Evolutionary conservation across 2,329 filamentous ascomycete species (phyloP).

Genomic region (Talaromyces sp.): DNA sequence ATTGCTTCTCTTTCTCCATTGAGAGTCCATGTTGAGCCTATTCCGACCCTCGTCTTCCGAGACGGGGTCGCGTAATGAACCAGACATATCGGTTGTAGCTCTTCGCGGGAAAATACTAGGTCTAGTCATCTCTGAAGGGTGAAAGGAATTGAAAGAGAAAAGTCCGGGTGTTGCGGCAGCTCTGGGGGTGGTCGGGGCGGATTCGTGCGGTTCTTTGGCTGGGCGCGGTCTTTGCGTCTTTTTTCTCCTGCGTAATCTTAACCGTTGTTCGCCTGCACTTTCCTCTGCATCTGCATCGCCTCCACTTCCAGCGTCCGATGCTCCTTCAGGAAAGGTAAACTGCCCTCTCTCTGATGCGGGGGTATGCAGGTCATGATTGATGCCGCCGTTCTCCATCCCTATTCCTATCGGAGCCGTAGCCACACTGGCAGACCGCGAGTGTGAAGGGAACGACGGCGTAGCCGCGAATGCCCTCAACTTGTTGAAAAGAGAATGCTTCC

Average conservation of each 20-base stretch:
- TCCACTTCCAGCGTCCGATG: conserved; percentile 64
- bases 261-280: conserved; percentile 72
- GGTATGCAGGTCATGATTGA: conserved; percentile 40
- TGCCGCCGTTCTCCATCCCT: conserved; percentile 37
- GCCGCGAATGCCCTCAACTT: conserved; percentile 73
- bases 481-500: conserved; percentile 68
- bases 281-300: conserved; percentile 79
- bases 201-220: conserved; percentile 54
- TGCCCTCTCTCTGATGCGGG: conserved; percentile 51
- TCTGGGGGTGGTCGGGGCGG: conserved; percentile 67
- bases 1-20: conserved; percentile 58
- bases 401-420: conserved; percentile 42
- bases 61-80: conserved; percentile 58
- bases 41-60: conserved; percentile 75
- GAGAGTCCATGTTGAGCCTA: conserved; percentile 55
- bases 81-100: conserved; percentile 61
- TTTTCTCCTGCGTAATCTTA: conserved; percentile 58
- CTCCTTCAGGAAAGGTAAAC: conserved; percentile 54
- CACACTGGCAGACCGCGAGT: conserved; percentile 52
- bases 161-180: conserved; percentile 41
- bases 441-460: conserved; percentile 50
- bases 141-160: conserved; percentile 48
- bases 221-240: conserved; percentile 64
- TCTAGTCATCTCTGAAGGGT: conserved; percentile 39
- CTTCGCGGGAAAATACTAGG: conserved; percentile 59